A percentile compares a stretch with the other conserved stretches of the same genome.
phyloP scores from a whole-genome alignment of 2,329 filamentous ascomycete species.

The Fusarium scirpi region DNA sequence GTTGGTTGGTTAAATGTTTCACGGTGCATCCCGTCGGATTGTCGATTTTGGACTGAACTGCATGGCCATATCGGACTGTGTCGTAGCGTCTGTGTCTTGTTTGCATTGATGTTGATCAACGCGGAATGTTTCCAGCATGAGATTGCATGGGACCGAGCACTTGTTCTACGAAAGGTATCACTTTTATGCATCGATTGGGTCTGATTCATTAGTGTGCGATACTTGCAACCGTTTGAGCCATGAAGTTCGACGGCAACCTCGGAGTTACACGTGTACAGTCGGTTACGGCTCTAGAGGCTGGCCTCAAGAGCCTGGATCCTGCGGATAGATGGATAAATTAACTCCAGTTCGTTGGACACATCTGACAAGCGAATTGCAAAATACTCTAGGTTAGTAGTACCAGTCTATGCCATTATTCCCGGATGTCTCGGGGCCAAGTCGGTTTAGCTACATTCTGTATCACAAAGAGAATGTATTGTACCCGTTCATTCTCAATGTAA shows the following conservation, averaged over 20 bases:
- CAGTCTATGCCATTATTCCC: conserved; percentile 1
- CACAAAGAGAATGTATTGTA: neutral
- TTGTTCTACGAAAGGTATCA: neutral
- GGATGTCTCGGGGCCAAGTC: conserved; percentile 28
- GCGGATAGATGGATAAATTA: conserved; percentile 2
- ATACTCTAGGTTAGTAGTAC: neutral
- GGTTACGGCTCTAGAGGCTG: conserved; percentile 4
- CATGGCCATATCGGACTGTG: neutral
- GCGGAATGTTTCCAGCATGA: neutral
- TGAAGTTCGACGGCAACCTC: conserved; percentile 16
- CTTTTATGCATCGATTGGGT: neutral
- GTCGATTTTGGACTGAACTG: neutral
- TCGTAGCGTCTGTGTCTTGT: neutral
- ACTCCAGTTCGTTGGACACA: conserved; percentile 10
- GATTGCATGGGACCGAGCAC: neutral
- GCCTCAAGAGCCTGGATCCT: conserved; percentile 18
- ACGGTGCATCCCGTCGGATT: neutral
- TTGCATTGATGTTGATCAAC: neutral
- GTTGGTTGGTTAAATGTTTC: neutral
- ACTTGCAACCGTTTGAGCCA: conserved; percentile 1
- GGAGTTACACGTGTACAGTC: conserved; percentile 31
- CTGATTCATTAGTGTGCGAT: neutral
- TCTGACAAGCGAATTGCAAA: neutral
- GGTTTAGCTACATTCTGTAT: neutral
- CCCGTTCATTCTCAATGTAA: neutral